Base-by-base conservation (phyloP, 2,329 filamentous ascomycete species). In the Aspergillus awamori region DNA sequence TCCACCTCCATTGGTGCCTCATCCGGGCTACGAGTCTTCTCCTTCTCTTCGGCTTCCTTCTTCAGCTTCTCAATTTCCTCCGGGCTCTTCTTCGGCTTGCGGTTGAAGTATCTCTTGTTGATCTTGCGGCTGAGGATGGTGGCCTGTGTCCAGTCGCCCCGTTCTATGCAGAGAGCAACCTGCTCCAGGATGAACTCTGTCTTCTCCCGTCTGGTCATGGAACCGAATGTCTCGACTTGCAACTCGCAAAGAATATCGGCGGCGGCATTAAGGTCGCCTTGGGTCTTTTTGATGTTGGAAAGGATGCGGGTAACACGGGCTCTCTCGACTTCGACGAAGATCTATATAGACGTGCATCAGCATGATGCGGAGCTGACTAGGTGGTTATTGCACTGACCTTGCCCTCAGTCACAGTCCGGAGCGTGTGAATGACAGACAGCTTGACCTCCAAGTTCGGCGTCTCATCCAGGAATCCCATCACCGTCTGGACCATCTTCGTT, bases 271-370 rank as follows among this genome's bases (percentile, higher is more conserved):
- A 97, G 83, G 73, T 99, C 94, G 66, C 93, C 94, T 80, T 98
- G 92, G 67, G 91, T 82, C 81, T 96, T 97, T 85, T 98, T 98
- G 84, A 99, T 98, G 78, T 97, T 88, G 55, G 95, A 98, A 11
- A 99, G 85, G 67, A 97, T 96, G 75, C 90, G 92, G 71, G 95
- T 99, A 62, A 99, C 89, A 69, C 95, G 91, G 66, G 95, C 95
- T 69, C 95, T 89, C 84, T 99, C 95, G 57, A 99, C 95, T 83
- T 99, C 95, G 71, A 99, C 94, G 73, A 99, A 99, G 77, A 99
- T 99, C 90, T 89, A 67, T 39, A 55, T 52, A 47, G 10, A 26
- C 13, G 39, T 26, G 28, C 39, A 24, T 56, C 8, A 56, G 53
- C 26, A 26, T 8, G 26, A 41, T 45, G n/a, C 43, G 13, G 53